Conservation (phyloP, 352 stramenopile species). For the Globisporangium radiosum region DNA sequence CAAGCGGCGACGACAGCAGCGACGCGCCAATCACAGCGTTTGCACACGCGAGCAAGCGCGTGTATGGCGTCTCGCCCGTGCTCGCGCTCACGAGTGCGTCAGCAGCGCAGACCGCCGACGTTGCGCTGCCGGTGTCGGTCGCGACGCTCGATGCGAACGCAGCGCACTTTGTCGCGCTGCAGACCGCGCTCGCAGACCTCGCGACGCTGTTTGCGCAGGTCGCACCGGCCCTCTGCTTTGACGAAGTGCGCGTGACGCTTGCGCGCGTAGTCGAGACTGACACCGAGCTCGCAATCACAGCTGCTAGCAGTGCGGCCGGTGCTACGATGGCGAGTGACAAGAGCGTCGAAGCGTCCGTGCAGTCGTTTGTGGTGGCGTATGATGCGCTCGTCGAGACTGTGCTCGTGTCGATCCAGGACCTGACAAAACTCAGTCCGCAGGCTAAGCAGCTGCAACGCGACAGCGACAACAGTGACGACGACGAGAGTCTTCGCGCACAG, state of each 20-base stretch:
- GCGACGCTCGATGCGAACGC: conserved; percentile 28
- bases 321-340: conserved; percentile 18
- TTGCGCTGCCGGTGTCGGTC: conserved; percentile 20
- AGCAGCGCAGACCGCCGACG: neutral
- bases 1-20: conserved; percentile 35
- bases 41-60: conserved; percentile 41
- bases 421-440: conserved; percentile 40
- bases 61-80: conserved; percentile 59
- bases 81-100: conserved; percentile 10
- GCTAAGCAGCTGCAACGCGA: conserved; percentile 18
- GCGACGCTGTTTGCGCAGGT: conserved; percentile 22
- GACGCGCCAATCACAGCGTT: conserved; percentile 51
- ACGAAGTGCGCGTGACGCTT: conserved; percentile 24
- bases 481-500: conserved; percentile 38
- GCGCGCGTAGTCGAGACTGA: conserved; percentile 24
- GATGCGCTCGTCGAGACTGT: conserved; percentile 73
- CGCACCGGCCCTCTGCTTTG: conserved; percentile 26
- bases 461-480: conserved; percentile 18
- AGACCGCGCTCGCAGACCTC: conserved; percentile 18
- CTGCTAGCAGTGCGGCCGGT: neutral
- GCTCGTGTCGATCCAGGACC: conserved; percentile 72
- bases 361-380: conserved; percentile 42
- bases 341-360: conserved; percentile 19
- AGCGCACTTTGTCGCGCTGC: conserved; percentile 27
- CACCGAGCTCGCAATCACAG: conserved; percentile 18